Evolutionary conservation across 352 stramenopile species (phyloP).

Genomic region (Phytophthora cryptogea): DNA sequence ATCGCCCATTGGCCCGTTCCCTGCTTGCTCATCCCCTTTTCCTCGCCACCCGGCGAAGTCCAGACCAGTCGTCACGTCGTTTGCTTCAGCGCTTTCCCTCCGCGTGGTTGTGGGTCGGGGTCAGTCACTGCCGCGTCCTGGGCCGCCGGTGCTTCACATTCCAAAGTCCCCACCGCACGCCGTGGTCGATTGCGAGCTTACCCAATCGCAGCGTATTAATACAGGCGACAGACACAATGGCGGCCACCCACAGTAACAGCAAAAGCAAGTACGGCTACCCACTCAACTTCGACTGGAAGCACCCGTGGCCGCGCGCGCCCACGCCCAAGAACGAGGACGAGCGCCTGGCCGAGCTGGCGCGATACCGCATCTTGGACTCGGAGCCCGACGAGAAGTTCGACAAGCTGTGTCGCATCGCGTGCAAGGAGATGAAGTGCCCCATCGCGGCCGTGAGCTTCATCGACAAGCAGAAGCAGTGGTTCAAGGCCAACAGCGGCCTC

Average conservation of each 20-base stretch:
- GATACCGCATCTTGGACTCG: constrained; percentile 84
- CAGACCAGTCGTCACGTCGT: constrained; percentile 38
- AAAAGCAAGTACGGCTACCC: constrained; percentile 64
- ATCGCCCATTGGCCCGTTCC: constrained; percentile 18
- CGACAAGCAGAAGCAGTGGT: constrained; percentile 88
- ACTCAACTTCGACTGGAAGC: constrained; percentile 87
- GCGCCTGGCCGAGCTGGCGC: constrained; percentile 61
- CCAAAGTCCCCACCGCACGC: constrained; percentile 25
- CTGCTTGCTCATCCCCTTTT: constrained; percentile 6
- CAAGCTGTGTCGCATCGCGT: constrained; percentile 87
- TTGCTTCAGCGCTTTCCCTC: constrained; percentile 15
- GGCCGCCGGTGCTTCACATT: constrained; percentile 19
- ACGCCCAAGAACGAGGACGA: constrained; percentile 75
- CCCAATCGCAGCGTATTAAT: not conserved
- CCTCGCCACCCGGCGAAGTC: constrained; percentile 19
- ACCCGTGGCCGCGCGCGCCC: constrained; percentile 78
- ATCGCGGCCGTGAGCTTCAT: constrained; percentile 88
- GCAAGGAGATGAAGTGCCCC: constrained; percentile 90
- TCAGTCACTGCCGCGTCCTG: not conserved
- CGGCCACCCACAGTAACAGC: constrained; percentile 2
- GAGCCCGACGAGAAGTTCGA: constrained; percentile 86
- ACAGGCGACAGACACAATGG: not conserved
- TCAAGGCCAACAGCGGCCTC: constrained; percentile 85
- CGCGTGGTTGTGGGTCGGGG: constrained; percentile 23
- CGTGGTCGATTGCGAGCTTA: not conserved